Evolutionary conservation across 164 flowering plant genomes (phyloP).

Genomic region (Warburgia ugandensis): DNA sequence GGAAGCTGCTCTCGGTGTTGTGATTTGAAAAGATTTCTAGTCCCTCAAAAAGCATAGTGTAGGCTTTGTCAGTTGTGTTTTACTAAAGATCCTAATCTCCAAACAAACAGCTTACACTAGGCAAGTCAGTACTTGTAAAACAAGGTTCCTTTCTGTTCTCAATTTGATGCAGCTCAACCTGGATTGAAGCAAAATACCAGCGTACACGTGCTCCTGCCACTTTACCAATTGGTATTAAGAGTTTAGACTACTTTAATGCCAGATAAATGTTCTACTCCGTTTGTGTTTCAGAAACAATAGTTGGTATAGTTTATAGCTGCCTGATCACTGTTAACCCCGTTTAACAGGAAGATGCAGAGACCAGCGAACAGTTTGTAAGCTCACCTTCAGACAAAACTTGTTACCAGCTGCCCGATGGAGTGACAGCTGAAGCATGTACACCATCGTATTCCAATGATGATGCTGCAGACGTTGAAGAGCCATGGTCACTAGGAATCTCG

Average conservation of each 20-base stretch:
- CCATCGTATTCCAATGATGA: constrained; percentile 17
- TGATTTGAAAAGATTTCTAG: too few species aligned
- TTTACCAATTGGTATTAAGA: not conserved
- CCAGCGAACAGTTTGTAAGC: constrained; percentile 22
- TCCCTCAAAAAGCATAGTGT: too few species aligned
- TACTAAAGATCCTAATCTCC: too few species aligned
- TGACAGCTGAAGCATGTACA: constrained; percentile 17
- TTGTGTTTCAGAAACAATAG: too few species aligned
- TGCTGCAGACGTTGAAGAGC: constrained; percentile 9
- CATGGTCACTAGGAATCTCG: constrained; percentile 23
- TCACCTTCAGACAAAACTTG: constrained; percentile 16
- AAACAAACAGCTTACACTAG: too few species aligned
- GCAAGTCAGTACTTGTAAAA: too few species aligned
- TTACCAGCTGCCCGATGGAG: constrained; percentile 13
- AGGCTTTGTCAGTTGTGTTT: too few species aligned
- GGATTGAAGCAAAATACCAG: not conserved
- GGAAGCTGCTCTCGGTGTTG: too few species aligned
- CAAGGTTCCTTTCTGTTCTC: too few species aligned
- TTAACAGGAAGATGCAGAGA: constrained; percentile 33
- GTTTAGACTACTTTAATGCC: not conserved
- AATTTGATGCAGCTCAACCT: not conserved
- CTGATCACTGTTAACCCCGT: not conserved
- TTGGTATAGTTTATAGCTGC: not conserved
- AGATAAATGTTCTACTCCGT: too few species aligned
- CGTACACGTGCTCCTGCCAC: not conserved